Evolutionary conservation across 495 filamentous ascomycete species (phyloP).

Genomic region (Platismatia glauca): DNA sequence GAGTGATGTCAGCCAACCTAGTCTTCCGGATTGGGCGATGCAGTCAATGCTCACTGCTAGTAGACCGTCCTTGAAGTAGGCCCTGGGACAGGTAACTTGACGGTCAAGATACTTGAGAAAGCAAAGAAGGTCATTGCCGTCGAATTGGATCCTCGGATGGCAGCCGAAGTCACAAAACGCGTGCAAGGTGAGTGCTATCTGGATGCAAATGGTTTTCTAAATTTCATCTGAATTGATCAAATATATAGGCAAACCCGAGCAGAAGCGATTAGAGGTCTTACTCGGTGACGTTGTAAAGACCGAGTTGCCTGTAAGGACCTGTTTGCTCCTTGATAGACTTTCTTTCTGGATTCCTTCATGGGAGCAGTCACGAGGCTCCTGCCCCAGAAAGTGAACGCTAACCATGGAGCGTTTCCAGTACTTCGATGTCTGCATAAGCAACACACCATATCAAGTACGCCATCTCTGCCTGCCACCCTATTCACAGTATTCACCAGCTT

Average conservation of each 20-base stretch:
- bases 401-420: constrained; percentile 26
- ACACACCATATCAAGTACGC: constrained; percentile 75
- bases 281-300: constrained; percentile 93
- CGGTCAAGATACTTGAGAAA: constrained; percentile 77
- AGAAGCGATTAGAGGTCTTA: constrained; percentile 72
- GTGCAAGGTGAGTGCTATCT: constrained; percentile 33
- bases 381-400: background rate
- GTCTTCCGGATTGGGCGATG: background rate
- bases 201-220: too few relatives aligned
- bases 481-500: background rate
- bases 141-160: constrained; percentile 94
- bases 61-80: constrained; percentile 64
- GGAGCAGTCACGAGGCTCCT: background rate
- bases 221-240: background rate
- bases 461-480: background rate
- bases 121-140: constrained; percentile 83
- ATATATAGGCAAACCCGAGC: constrained; percentile 63
- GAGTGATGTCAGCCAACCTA: constrained; percentile 50
- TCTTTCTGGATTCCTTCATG: background rate
- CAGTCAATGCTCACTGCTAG: constrained; percentile 1
- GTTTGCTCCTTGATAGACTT: background rate
- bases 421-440: constrained; percentile 87
- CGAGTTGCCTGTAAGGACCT: constrained; percentile 47
- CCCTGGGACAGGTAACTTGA: constrained; percentile 79
- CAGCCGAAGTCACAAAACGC: constrained; percentile 88